Evolutionary conservation across 2,329 filamentous ascomycete genomes (phyloP), one percentile per base, ranked within the genome.

Genomic region (Zymoseptoria tritici): DNA sequence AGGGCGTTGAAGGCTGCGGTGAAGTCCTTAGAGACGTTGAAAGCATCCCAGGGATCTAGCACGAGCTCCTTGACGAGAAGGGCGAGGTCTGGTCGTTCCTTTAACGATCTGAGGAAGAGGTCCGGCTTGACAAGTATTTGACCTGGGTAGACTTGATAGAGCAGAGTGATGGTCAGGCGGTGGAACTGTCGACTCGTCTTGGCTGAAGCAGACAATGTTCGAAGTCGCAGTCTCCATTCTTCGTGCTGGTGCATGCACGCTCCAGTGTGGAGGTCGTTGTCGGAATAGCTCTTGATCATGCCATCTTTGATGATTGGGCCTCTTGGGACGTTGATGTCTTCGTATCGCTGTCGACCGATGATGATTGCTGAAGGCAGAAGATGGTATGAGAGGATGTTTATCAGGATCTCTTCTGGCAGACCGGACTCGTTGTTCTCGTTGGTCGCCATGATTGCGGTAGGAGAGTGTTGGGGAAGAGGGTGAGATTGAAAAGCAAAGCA

Each of bases 321-420:
- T 59, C 29, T 26, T 2, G 53, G 57, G 11, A 56, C 42, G 49
- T 59, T 56, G 49, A 59, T 51, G 36, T 22, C 26, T 59, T 59
- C 57, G 57, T 59, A 59, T 50, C 57, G 21, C 42, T 59, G 52
- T 19, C 57, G 57, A 16, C 49, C 57, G 26, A 56, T 52, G 20
- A 22, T 59, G 7, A 42, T 11, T 19, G 57, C 52, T 19, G 53
- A 49, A 9, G 57, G 57, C 16, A 59, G 26, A 13, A 49, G 49
- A 20, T 56, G 53, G n/a, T 49, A 24, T 16, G 57, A 59, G 57
- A 59, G 55, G 24, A 59, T 59, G 9, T 59, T 31, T 11, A 36
- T 9, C 4, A 56, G 29, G 22, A 56, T 46, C 26, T 59, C 57
- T 8, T 52, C 53, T 22, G 57, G 21, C 13, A 55, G 21, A 13